Base-by-base conservation (phyloP, 768 basidiomycete species). In the Mycena alexandri region DNA sequence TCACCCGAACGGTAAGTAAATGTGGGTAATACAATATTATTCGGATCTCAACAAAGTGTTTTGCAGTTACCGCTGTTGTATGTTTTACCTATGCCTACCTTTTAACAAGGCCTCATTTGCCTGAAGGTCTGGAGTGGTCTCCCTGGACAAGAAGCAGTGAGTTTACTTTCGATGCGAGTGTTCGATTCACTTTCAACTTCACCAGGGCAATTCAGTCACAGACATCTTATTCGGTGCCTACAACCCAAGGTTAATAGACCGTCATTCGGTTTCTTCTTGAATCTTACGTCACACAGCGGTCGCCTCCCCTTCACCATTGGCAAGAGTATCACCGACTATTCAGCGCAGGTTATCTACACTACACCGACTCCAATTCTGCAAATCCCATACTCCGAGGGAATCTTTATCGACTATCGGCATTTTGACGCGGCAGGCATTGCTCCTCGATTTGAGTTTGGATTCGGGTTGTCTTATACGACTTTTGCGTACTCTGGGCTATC, bases 221-320 rank as follows among this genome's bases (percentile, higher is more conserved):
- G 90, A 91, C 69, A 76, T 91, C 48, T 77, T 90, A 12, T 91
- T 82, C 66, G 89, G 89, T 3, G 79, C 75, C 43, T 87, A 87
- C 63, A 90, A 89, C 68, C 89, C 89, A 25, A 81, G 87, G 87
- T 83, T 70, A 73, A 6, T 61, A 69, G 50, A 65, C 33, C 8
- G 1, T 38, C 11, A 2, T 22, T 36, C 25, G n/a, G 38, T 38
- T 52, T 33, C 38, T 29, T 36, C 36, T 5, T 34, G 33, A 58
- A 12, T 47, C 33, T 50, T n/a, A n/a, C 21, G 33, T 33, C 48
- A 8, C 54, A 6, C 55, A 84, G 81, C 70, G 83, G 83, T 38
- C 80, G 84, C 13, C 78, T 84, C 2, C 83, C 83, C 0, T 84
- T 80, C 69, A 84, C 89, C 0, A 88, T 90, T 62, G 88, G 83